Evolutionary conservation across 2,329 filamentous ascomycete species (phyloP), one percentile per base, ranked within the genome.

Genomic region (Pestalotiopsis sp.): DNA sequence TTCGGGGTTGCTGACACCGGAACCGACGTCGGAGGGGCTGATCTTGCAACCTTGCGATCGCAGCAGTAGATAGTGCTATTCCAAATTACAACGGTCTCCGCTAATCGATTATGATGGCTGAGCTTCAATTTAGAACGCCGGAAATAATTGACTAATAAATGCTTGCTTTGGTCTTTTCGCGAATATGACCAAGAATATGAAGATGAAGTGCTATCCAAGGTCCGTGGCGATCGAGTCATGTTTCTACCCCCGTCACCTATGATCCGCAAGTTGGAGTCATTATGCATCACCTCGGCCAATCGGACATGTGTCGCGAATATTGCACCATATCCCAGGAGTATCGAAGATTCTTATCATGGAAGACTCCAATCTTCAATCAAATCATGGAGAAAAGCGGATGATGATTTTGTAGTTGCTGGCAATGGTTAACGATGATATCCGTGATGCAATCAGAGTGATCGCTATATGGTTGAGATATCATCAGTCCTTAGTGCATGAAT

Each of bases 111-210:
- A n/a, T 9, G 17, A n/a, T 52, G n/a, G 6, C 7, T 3, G n/a
- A 3, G 2, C 1, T 35, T 0, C 1, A 9, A 11, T n/a, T 52
- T 52, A n/a, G 44, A 52, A 3, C n/a, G 1, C 20, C 3, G 1
- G 44, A n/a, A 52, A 2, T 2, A 35, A 35, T 35, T 35, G 30
- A 35, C 30, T 9, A 9, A 0, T 35, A 9, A 35, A 35, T 35
- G 7, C 6, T 35, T 35, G 30, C 6, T 35, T 35, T 9, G 30
- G 7, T 2, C 3, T 7, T 30, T 30, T 30, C 6, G 1, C 30
- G 30, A 7, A 30, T 30, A 30, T 9, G 1, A 30, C 30, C 30
- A 30, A 9, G 6, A 9, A 9, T 30, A 9, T 35, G 7, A 35
- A 35, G 30, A 35, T 35, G 30, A 35, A 2, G 9, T 35, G 30